Evolutionary conservation across 257 asterid species (phyloP), one percentile per base, ranked within the genome.

Genomic region (Nicotiana benthamiana): DNA sequence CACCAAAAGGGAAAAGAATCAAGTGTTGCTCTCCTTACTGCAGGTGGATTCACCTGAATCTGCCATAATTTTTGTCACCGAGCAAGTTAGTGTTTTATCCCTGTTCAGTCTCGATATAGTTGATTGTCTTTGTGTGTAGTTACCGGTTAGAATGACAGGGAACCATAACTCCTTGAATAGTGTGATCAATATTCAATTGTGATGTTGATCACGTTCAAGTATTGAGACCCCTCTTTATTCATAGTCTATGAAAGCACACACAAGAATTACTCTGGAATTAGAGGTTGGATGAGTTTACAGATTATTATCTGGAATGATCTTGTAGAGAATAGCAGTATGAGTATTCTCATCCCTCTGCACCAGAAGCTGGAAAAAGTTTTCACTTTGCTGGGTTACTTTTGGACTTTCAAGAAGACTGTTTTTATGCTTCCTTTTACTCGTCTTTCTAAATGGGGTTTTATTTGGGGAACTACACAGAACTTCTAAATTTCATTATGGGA

Each of bases 51-150:
- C 88, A 46, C 98, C 99, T 75, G 93, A 86, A 26, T 93, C 97
- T 76, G 95, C 99, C 88, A 95, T 95, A 67, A 87, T 95, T 61
- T 95, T 95, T 82, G 93, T 92, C 85, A 91, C 95, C 28, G 97
- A 90, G 86, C 99, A 93, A 83, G 99, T 95, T 76, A 90, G 97
- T 86, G 65, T 75, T 80, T 82, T 57, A 43, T 62, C 75, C 8
- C 13, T 62, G n/a, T 62, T 12, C 16, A 79, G 75, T 79, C 61
- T 62, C 51, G 27, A 15, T 24, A 40, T 43, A 65, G 32, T 46
- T 13, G 24, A 40, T 46, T 12, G 17, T 12, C 24, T 70, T 46
- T 46, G 61, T 24, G 78, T 72, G 48, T 26, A 12, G 24, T 72
- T 46, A 70, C 24, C 8, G 8, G 46, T 40, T 40, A 40, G 15